phyloP scores from a whole-genome alignment of 2,329 filamentous ascomycete genomes.

The Cytospora piceicola region DNA sequence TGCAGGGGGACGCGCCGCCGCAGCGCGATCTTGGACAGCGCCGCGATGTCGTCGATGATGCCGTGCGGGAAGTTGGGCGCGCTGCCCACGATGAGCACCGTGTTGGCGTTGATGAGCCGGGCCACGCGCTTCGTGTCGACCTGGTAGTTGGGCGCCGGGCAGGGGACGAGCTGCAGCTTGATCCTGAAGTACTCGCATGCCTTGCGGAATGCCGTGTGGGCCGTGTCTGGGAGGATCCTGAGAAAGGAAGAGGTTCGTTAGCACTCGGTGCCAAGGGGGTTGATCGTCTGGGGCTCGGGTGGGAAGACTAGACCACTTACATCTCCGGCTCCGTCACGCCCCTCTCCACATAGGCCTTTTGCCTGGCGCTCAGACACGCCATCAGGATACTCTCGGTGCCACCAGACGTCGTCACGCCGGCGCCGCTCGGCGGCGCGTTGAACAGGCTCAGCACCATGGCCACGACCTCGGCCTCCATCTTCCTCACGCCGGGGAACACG shows the following conservation, averaged over 20 bases:
- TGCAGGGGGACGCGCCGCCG: slow-evolving; percentile 84
- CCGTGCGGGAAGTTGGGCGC: slow-evolving; percentile 98
- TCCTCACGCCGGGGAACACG: slow-evolving; percentile 95
- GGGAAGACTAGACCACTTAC: slow-evolving; percentile 52
- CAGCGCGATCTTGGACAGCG: slow-evolving; percentile 79
- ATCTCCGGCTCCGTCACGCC: slow-evolving; percentile 94
- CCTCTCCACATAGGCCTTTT: slow-evolving; percentile 85
- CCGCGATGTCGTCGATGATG: slow-evolving; percentile 92
- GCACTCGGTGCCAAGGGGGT: slow-evolving; percentile 2
- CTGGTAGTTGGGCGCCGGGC: slow-evolving; percentile 83
- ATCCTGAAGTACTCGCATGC: slow-evolving; percentile 96
- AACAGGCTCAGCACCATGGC: slow-evolving; percentile 93
- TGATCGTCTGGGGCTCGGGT: neutral
- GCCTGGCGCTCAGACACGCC: slow-evolving; percentile 87
- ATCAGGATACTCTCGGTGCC: slow-evolving; percentile 97
- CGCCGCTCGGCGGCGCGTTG: slow-evolving; percentile 82
- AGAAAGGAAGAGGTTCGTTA: slow-evolving; percentile 23
- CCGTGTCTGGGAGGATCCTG: slow-evolving; percentile 92
- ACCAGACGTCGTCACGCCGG: slow-evolving; percentile 87
- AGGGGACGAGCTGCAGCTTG: slow-evolving; percentile 85
- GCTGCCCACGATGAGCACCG: slow-evolving; percentile 87
- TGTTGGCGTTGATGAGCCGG: slow-evolving; percentile 91
- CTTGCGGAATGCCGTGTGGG: slow-evolving; percentile 95
- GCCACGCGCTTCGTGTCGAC: slow-evolving; percentile 78
- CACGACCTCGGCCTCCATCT: slow-evolving; percentile 99